Percentiles rank a stretch among this genome's conserved stretches.
Evolutionary conservation across 2,329 filamentous ascomycete species (phyloP).

Genomic region (Corynespora cassiicola): DNA sequence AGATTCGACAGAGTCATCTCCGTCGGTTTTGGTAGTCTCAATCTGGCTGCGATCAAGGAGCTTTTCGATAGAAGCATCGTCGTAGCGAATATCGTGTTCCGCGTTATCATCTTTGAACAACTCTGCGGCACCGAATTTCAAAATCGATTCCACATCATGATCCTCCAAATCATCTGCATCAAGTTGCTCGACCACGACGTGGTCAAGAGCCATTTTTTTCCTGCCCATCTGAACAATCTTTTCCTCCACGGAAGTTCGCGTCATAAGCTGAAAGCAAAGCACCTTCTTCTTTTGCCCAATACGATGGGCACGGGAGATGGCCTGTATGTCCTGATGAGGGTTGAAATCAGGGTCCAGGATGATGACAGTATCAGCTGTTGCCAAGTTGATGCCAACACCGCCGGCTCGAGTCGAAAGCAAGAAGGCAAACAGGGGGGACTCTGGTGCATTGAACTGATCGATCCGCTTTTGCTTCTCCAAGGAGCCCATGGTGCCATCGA

Average conservation of each 20-base stretch:
- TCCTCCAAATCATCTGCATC: conserved; percentile 80
- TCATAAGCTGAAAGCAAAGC: conserved; percentile 93
- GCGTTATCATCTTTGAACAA: conserved; percentile 79
- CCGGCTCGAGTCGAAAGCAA: conserved; percentile 92
- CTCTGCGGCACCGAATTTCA: conserved; percentile 85
- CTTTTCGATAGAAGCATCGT: conserved; percentile 81
- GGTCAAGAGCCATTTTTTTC: conserved; percentile 95
- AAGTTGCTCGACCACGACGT: conserved; percentile 92
- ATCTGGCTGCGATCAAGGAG: conserved; percentile 86
- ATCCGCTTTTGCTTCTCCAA: conserved; percentile 94
- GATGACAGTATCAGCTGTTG: conserved; percentile 96
- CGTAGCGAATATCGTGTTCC: conserved; percentile 79
- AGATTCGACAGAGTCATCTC: conserved; percentile 72
- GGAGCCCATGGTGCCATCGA: conserved; percentile 83
- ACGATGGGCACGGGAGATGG: conserved; percentile 89
- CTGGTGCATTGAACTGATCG: conserved; percentile 87
- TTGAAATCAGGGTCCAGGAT: conserved; percentile 98
- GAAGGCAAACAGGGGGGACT: conserved; percentile 86
- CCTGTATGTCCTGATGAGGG: conserved; percentile 96
- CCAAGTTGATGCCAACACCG: conserved; percentile 96
- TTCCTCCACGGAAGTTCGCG: conserved; percentile 86
- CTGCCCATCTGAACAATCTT: conserved; percentile 95
- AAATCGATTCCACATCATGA: conserved; percentile 83
- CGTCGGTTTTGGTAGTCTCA: conserved; percentile 71
- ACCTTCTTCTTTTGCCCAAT: conserved; percentile 98